Evolutionary conservation across 108 stramenopile genomes (phyloP), one percentile per base, ranked within the genome.

Genomic region (Cylindrotheca fusiformis): DNA sequence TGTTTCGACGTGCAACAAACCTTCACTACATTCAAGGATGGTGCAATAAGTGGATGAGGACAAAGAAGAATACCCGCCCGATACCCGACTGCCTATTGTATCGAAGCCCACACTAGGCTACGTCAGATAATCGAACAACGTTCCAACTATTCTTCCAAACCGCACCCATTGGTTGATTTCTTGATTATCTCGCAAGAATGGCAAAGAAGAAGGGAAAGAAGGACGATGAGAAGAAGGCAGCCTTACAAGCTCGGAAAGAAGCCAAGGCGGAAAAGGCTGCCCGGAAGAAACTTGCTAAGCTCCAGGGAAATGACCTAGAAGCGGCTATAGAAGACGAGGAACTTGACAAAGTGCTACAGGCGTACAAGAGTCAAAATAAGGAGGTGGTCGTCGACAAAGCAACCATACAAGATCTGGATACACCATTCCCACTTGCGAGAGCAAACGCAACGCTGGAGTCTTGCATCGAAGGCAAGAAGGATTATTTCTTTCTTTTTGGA

Each of bases 401-500:
- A 18, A 48, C 53, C 3, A n/a, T 79, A 23, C 69, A 83, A 65
- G 23, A 67, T 29, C 44, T 83, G 5, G 64, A 71, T 19, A 58
- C 72, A 19, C 61, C 54, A 19, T 94, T 90, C 68, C 78, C 93
- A 63, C 33, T 72, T n/a, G 82, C 93, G 4, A 50, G 93, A 54
- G 86, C 82, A 17, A 94, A 94, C 74, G 88, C 87, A 33, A 82
- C 93, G 6, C 77, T 87, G 57, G 86, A 80, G 5, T 48, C 81
- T 45, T 71, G 67, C 27, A 71, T 55, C 8, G 75, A 75, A 33
- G 68, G 66, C 25, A 87, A 87, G 32, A 76, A 86, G 60, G 91
- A 83, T 24, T 59, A 87, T 58, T 58, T 90, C 53, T 93, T 90
- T 48, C 65, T 93, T 65, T 97, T 96, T 71, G 98, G 98, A 5